Evolutionary conservation across 2,329 filamentous ascomycete genomes (phyloP).

Genomic region (Colletotrichum viniferum): DNA sequence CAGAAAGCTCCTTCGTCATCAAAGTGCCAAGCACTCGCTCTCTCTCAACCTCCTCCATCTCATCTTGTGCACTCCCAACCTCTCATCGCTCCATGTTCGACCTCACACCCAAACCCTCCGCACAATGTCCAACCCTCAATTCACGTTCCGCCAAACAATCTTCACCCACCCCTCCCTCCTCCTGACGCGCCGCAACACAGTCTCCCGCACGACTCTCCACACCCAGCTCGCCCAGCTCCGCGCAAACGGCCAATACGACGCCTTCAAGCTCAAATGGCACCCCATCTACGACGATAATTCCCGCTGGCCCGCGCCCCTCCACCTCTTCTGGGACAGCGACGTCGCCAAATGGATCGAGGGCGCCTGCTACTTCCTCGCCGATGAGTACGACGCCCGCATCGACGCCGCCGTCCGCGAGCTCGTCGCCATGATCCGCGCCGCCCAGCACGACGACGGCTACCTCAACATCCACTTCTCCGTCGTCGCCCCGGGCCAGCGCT

Average conservation of each 20-base stretch:
- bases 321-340: slow-evolving; percentile 63
- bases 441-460: slow-evolving; percentile 66
- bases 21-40: neutral
- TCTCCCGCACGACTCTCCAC: slow-evolving; percentile 43
- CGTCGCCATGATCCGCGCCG: slow-evolving; percentile 60
- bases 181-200: slow-evolving; percentile 33
- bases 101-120: neutral
- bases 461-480: slow-evolving; percentile 68
- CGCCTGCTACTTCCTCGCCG: slow-evolving; percentile 59
- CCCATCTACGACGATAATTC: slow-evolving; percentile 54
- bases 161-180: slow-evolving; percentile 41
- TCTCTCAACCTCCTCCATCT: neutral
- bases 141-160: slow-evolving; percentile 37
- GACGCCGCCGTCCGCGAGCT: slow-evolving; percentile 57
- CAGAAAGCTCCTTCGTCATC: neutral
- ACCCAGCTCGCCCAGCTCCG: slow-evolving; percentile 59
- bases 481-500: slow-evolving; percentile 58
- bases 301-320: slow-evolving; percentile 59
- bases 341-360: slow-evolving; percentile 67
- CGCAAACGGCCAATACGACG: slow-evolving; percentile 60
- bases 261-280: slow-evolving; percentile 63
- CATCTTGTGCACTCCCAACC: neutral
- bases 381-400: slow-evolving; percentile 47
- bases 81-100: neutral
- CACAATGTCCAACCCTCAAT: slow-evolving; percentile 38